Conservation (phyloP, 768 basidiomycete genomes). For the Boletus sp. region DNA sequence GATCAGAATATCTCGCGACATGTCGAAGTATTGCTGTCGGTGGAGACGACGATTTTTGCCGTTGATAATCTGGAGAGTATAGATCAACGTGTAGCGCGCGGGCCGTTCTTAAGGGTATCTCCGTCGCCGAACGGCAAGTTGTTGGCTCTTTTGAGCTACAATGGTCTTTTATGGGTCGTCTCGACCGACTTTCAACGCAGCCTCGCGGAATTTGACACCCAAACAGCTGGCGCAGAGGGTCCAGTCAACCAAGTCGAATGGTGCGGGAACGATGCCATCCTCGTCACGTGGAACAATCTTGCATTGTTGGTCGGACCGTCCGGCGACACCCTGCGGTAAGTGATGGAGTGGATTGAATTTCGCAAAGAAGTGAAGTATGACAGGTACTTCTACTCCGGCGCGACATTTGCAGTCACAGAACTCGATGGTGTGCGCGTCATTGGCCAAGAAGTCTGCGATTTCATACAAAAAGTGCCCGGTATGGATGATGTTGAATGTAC, state of each 20-base stretch:
- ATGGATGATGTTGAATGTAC: slow-evolving; percentile 16
- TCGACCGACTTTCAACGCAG: slow-evolving; percentile 89
- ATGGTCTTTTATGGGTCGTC: slow-evolving; percentile 85
- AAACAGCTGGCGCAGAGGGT: slow-evolving; percentile 53
- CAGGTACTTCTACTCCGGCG: slow-evolving; percentile 81
- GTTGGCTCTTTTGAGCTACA: slow-evolving; percentile 75
- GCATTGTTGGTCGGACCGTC: slow-evolving; percentile 90
- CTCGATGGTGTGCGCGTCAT: slow-evolving; percentile 87
- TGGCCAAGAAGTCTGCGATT: slow-evolving; percentile 75
- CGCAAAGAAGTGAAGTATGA: slow-evolving; percentile 7
- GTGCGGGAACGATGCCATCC: slow-evolving; percentile 95
- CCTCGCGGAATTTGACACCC: slow-evolving; percentile 84
- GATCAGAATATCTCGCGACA: slow-evolving; percentile 88
- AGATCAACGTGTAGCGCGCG: slow-evolving; percentile 85
- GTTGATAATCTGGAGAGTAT: slow-evolving; percentile 88
- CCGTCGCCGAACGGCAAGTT: slow-evolving; percentile 95
- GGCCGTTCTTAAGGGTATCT: slow-evolving; percentile 84
- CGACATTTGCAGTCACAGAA: slow-evolving; percentile 80
- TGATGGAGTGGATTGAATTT: slow-evolving; percentile 1
- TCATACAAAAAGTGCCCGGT: slow-evolving; percentile 95
- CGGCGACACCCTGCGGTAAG: slow-evolving; percentile 82
- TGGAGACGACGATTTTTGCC: slow-evolving; percentile 73
- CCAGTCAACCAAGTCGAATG: slow-evolving; percentile 76
- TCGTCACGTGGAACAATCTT: slow-evolving; percentile 77
- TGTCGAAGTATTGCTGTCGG: slow-evolving; percentile 83